Base-by-base conservation (phyloP, 805 yeast genomes). In the Blastobotrys mokoenaii region DNA sequence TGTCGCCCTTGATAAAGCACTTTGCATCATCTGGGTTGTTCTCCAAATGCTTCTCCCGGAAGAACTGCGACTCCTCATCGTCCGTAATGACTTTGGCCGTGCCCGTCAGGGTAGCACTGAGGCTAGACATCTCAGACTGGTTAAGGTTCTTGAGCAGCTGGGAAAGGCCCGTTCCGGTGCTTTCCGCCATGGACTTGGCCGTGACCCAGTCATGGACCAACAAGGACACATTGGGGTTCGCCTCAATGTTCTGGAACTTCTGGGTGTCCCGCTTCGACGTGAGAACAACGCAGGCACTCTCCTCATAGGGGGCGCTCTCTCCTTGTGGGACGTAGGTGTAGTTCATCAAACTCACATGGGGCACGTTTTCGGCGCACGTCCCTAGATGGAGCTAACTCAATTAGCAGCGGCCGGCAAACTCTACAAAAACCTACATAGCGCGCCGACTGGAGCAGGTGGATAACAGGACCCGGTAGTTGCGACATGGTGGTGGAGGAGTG, bases 341-440 rank as follows among this genome's bases (percentile, higher is more conserved):
- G 65, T 86, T 90, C 97, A 90, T 90, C 51, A 90, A 71, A 15
- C 93, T 77, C 2, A 88, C 95, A 49, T 89, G 93, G 4, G 97
- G 97, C 38, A 77, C 63, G 54, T 82, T 72, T 38, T 84, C 73
- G 43, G 70, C 68, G 48, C 87, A 76, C 1, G 97, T 90, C 2
- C 90, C 97, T 40, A 89, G 70, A 62, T 89, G 97, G 34, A 89
- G 77, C 61, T 70, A 35, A 16, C 36, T 45, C 27, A 18, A 22
- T 30, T 16, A 29, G 3, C 20, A 29, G 22, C 12, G 20, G 12
- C 31, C 18, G 17, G 32, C 11, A 32, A 42, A 42, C 12, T 15
- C 16, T 16, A 17, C 8, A 3, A n/a, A 15, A n/a, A 48, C 50
- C 34, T 41, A 49, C 52, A 35, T 43, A 49, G 8, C 38, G 38